Base-by-base conservation (phyloP, 179 eudicot genomes). In the Corrigiola litoralis region DNA sequence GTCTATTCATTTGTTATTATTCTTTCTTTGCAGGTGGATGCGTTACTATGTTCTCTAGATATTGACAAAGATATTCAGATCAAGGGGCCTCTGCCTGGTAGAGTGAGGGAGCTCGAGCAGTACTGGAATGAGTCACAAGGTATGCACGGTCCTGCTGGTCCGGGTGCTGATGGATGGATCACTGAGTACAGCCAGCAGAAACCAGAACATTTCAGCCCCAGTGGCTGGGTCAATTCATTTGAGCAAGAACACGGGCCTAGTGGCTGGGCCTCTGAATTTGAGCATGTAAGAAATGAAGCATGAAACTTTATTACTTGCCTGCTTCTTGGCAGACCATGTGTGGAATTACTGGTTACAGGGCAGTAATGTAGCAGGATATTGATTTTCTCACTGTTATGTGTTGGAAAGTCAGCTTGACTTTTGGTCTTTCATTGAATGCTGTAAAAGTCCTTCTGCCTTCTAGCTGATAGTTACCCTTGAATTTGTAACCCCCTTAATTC, bases 251-350 rank as follows among this genome's bases (percentile, higher is more conserved):
- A 90, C 70, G 99, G 99, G 31, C 81, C 85, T 59, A 77, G 75
- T 77, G 97, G 91, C 32, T 94, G 99, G 99, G 99, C 96, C 67
- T 87, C 96, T 77, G 95, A 94, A 77, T 94, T 94, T 84, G 89
- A 86, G 66, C 94, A 79, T 62, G 99, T 94, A 83, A 82, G 96
- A 45, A 56, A 20, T 65, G 45, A 48, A 61, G 46, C 53, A 59
- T 49, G 59, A 34, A 38, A 29, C 40, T 68, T 21, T 67, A 21
- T 16, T 67, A 33, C 37, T 58, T 46, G 20, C 25, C 32, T 58
- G 50, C 31, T 28, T 64, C 46, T 17, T 9, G 4, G 37, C 9
- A 56, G 20, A 27, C 50, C 24, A n/a, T 60, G 17, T 23, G 60
- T 46, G 41, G 41, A 46, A 18, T 18, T 20, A 28, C 20, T 37